Conservation (phyloP, 2,329 filamentous ascomycete species). For the Penicillium sp. region DNA sequence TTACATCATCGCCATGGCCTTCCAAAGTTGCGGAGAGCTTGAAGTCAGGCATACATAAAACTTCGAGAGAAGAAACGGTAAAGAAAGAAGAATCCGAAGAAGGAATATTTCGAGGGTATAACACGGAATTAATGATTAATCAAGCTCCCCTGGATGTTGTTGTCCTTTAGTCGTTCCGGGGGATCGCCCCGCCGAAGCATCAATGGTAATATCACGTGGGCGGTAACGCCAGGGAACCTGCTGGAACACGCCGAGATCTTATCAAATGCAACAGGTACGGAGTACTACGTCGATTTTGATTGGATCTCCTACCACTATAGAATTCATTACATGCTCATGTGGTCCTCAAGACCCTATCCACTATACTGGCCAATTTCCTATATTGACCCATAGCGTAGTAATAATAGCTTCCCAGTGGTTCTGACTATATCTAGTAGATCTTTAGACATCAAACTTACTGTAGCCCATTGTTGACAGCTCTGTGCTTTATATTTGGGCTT, state of each 20-base stretch:
- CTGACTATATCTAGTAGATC: not conserved
- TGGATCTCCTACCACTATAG: not conserved
- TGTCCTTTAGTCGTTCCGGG: slow-evolving; percentile 22
- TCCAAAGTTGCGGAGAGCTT: slow-evolving; percentile 84
- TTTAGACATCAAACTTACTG: too few species aligned
- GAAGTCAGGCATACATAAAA: slow-evolving; percentile 63
- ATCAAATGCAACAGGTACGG: not conserved
- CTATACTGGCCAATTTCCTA: not conserved
- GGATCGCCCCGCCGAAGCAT: slow-evolving; percentile 21
- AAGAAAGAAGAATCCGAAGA: not conserved
- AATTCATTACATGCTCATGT: not conserved
- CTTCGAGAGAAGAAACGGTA: not conserved
- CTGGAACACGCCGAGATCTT: slow-evolving; percentile 16
- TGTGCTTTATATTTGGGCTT: too few species aligned
- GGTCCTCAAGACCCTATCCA: not conserved
- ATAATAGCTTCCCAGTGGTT: too few species aligned
- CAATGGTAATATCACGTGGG: slow-evolving; percentile 24
- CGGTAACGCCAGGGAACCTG: slow-evolving; percentile 23
- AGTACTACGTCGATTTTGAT: not conserved
- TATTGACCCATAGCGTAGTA: not conserved
- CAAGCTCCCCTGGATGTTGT: slow-evolving; percentile 14
- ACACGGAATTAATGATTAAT: slow-evolving; percentile 9
- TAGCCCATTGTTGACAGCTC: too few species aligned
- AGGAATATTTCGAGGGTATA: slow-evolving; percentile 1
- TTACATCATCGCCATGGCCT: slow-evolving; percentile 89